Evolutionary conservation across 2,329 filamentous ascomycete species (phyloP), one percentile per base, ranked within the genome.

Genomic region (Juglanconis sp.): DNA sequence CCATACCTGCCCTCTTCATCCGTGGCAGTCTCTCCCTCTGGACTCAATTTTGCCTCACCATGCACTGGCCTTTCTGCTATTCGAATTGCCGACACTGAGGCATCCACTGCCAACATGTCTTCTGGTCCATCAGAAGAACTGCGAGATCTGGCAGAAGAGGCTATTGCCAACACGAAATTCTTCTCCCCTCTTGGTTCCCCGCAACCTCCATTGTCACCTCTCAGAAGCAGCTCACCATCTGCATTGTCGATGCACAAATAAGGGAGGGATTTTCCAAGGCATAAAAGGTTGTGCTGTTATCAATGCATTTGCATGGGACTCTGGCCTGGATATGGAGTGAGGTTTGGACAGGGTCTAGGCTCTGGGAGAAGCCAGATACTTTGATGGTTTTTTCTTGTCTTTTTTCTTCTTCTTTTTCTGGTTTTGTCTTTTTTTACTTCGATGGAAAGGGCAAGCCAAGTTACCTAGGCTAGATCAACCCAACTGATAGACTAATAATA

Each of bases 141-240:
- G 48, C 52, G 47, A 8, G 56, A 60, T 35, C 36, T 53, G 5
- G 57, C 56, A 10, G 60, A 60, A 56, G 10, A 59, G n/a, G 60
- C 56, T 8, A 59, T 55, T 11, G 56, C 9, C 13, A 40, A 49
- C 34, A 42, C 38, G 30, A 59, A 53, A 15, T 54, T 40, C 24
- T 59, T 49, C 13, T 50, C 52, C 6, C 56, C 60, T 10, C 36
- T 59, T 32, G 47, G 47, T 32, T 56, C 56, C 10, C 59, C 54
- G 9, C 17, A 51, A 31, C 38, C 34, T 6, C 58, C 46, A 9
- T 15, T 30, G 11, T 53, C 59, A 44, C 56, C 46, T 11, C n/a
- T 24, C 11, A 13, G 24, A 44, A 31, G 32, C 24, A 46, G 17
- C 42, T 55, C 17, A 13, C 17, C 42, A 38, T 31, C 42, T 47